Base-by-base conservation (phyloP, 1,284 basidiomycete species). In the Irpex sp. region DNA sequence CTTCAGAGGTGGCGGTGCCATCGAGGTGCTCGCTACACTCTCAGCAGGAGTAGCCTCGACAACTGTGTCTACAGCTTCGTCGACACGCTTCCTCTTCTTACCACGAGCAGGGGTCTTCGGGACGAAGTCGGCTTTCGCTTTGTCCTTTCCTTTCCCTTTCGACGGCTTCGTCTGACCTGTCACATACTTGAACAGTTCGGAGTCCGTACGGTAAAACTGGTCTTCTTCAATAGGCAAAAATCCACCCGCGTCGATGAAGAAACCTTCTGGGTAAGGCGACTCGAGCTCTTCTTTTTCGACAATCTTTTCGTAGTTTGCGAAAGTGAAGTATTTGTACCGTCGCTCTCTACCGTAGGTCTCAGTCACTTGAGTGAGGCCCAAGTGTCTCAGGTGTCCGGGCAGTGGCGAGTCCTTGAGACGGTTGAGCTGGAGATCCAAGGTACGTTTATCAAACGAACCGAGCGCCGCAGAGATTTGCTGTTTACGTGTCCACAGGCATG, bases 291-390 rank as follows among this genome's bases (percentile, higher is more conserved):
- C 89, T 61, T 78, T 78, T 2, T 77, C 76, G 53, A 89, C 78
- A 53, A 91, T 77, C 39, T 76, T 72, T 31, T 75, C 79, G 72
- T 88, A 92, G 47, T 84, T 81, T 1, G 81, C 79, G 59, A 87
- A 71, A 0, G 90, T 92, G 75, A 86, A 93, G 72, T 91, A 93
- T 65, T 91, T 82, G 73, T 91, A 86, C 17, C 90, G 85, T 37
- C 91, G 87, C 76, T 95, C 90, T 53, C 93, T 85, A 4, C 92
- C 92, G 67, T 82, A 80, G 0, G 84, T 91, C 72, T 94, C 93
- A 78, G 87, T 84, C 31, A 92, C 71, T 56, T 85, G 84, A 15
- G 83, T 81, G 58, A 91, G 82, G 35, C 84, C 82, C 51, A 91
- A 77, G 73, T 95, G 90, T 55, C 78, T 77, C 4, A 94, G 81